Evolutionary conservation across 2,329 filamentous ascomycete genomes (phyloP), one percentile per base, ranked within the genome.

Genomic region (Fusarium temperatum): DNA sequence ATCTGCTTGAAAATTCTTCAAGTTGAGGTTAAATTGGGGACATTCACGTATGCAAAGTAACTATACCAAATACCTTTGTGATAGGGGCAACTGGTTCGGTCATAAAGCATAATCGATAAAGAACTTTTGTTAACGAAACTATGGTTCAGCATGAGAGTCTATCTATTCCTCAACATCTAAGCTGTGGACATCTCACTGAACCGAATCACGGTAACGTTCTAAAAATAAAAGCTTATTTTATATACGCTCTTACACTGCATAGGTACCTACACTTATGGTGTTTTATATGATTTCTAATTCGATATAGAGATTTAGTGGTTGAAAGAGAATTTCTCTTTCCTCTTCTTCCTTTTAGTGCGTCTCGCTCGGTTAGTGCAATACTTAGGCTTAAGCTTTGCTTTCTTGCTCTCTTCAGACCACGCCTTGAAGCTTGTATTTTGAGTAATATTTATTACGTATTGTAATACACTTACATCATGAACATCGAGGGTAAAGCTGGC

Each of bases 281-380:
- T 5, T 51, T 14, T 6, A 1, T 4, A 14, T 2, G 9, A 2
- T 0, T 24, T 24, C 12, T 35, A 5, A 24, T 35, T 24, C 2
- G 0, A 2, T 11, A 10, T 4, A 20, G 3, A 6, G 12, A 12
- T 11, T 0, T 6, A 6, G 48, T 15, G 0, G 9, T 8, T 20
- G 8, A 8, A 11, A 24, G 17, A 35, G 6, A 3, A 6, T 15
- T 8, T 35, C 17, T 35, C 12, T 8, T 24, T 24, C 22, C 7
- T 5, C 0, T 24, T 6, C 15, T n/a, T n/a, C 7, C 0, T 35
- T 11, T 3, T 20, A 1, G 3, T 24, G 13, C 6, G 13, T 35
- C 6, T 51, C 12, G 6, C 9, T 51, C 9, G 6, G 9, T 6
- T 35, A 0, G 2, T 9, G 0, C 4, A 35, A 51, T 24, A 51